These are phyloP conservation scores for Chlorella variabilis DNA, from an alignment of 163 green algal genomes.

Conservation along the genomic window DNA sequence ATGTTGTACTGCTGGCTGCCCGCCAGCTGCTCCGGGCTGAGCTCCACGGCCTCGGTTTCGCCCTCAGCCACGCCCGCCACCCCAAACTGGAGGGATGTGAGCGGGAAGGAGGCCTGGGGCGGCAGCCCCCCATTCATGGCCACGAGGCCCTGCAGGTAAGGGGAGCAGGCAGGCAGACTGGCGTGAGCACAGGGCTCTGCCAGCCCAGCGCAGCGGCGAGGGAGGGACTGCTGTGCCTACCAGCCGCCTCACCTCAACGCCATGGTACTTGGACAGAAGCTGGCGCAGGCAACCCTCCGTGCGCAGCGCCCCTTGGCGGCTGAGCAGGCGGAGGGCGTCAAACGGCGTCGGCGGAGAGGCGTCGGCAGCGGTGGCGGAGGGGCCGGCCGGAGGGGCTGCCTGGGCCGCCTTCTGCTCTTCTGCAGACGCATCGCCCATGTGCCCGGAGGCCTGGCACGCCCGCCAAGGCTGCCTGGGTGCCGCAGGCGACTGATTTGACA, in stretches of 20 bases:
- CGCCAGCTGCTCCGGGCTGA: background rate
- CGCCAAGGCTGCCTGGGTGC: too few relatives aligned
- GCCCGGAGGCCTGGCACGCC: too few relatives aligned
- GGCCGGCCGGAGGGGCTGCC: background rate
- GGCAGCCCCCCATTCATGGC: background rate
- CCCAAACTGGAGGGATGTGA: background rate
- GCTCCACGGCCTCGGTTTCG: background rate
- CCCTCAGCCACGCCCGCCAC: background rate
- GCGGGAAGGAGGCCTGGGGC: background rate
- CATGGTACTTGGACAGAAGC: slow-evolving; percentile 1
- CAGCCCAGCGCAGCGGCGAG: too few relatives aligned
- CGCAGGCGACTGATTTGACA: too few relatives aligned
- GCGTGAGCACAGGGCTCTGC: background rate
- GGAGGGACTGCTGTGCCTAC: too few relatives aligned
- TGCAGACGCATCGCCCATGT: too few relatives aligned
- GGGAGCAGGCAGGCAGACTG: background rate
- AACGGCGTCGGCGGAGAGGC: too few relatives aligned
- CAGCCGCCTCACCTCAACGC: slow-evolving; percentile 1
- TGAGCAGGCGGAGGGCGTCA: slow-evolving; percentile 3
- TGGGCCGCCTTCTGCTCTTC: too few relatives aligned
- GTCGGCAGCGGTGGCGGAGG: too few relatives aligned
- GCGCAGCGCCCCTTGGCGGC: background rate
- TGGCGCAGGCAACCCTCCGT: background rate
- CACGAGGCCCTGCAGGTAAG: slow-evolving; percentile 1
- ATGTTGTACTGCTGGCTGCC: background rate